phyloP scores from a whole-genome alignment of 805 yeast species.

The Saccharomycopsis fermentans region DNA sequence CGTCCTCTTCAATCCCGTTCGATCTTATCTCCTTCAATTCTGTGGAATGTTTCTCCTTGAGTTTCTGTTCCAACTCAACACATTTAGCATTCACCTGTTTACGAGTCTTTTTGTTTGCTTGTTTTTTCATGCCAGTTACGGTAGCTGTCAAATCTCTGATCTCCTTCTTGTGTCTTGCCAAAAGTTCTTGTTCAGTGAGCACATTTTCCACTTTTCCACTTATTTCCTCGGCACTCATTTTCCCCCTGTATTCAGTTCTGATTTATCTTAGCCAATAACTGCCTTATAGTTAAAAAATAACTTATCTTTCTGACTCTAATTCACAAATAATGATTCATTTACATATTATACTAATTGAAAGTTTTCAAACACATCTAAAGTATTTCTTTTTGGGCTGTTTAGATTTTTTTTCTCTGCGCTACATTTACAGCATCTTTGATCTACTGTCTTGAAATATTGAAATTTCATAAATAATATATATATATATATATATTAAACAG shows the following conservation, averaged over 20 bases:
- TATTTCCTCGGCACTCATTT: not conserved
- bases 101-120: constrained; percentile 69
- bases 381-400: too few species aligned
- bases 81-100: constrained; percentile 56
- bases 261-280: too few species aligned
- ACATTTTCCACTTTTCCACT: not conserved
- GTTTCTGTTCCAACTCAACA: constrained; percentile 43
- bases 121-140: constrained; percentile 70
- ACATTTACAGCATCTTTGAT: too few species aligned
- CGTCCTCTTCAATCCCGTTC: constrained; percentile 19
- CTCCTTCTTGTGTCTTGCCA: constrained; percentile 61
- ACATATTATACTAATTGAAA: too few species aligned
- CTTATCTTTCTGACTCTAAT: too few species aligned
- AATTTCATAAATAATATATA: too few species aligned
- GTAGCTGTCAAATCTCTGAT: constrained; percentile 52
- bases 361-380: too few species aligned
- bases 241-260: not conserved
- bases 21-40: constrained; percentile 33
- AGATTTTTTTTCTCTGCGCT: too few species aligned
- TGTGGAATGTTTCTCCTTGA: constrained; percentile 42
- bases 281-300: too few species aligned
- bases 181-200: constrained; percentile 32
- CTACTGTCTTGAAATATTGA: too few species aligned
- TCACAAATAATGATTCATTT: too few species aligned
- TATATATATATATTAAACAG: too few species aligned